These are phyloP conservation scores for Lolium rigidum DNA, from an alignment of 176 grass and related monocot genomes.

Conservation along the genomic window DNA sequence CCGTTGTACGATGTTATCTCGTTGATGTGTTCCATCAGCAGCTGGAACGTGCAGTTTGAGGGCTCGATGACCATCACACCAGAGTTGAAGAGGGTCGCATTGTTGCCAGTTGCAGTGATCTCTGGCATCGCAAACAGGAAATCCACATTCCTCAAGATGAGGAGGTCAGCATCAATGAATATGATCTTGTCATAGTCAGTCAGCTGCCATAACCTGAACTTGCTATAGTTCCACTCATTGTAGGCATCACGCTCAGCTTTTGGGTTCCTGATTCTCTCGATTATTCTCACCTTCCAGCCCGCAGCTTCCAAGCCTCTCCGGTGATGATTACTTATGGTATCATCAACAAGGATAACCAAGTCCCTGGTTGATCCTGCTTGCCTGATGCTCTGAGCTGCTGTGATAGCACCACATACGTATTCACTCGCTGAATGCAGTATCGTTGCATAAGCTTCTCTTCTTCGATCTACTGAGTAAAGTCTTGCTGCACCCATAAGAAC, in stretches of 20 bases:
- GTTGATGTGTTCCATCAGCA: slow-evolving; percentile 90
- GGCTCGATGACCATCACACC: slow-evolving; percentile 94
- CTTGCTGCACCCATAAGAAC: slow-evolving; percentile 62
- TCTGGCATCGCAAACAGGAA: slow-evolving; percentile 91
- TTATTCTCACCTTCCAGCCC: slow-evolving; percentile 85
- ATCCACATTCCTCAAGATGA: slow-evolving; percentile 89
- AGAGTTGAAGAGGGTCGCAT: slow-evolving; percentile 86
- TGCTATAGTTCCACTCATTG: slow-evolving; percentile 99
- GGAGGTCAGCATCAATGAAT: slow-evolving; percentile 94
- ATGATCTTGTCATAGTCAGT: slow-evolving; percentile 96
- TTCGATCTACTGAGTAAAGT: slow-evolving; percentile 63
- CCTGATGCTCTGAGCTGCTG: slow-evolving; percentile 89
- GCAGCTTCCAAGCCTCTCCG: slow-evolving; percentile 67
- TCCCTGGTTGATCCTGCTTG: slow-evolving; percentile 83
- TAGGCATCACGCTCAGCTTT: slow-evolving; percentile 80
- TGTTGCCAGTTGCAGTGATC: slow-evolving; percentile 81
- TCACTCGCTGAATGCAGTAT: slow-evolving; percentile 86
- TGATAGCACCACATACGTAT: slow-evolving; percentile 89
- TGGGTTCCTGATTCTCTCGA: slow-evolving; percentile 82
- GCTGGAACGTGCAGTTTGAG: slow-evolving; percentile 90
- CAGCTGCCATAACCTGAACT: slow-evolving; percentile 97
- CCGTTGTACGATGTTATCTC: slow-evolving; percentile 94
- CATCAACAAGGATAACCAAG: slow-evolving; percentile 83
- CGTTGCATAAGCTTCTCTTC: slow-evolving; percentile 82
- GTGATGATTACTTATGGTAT: slow-evolving; percentile 70